Conservation (phyloP, 495 filamentous ascomycete species). For the Talaromyces wortmannii region DNA sequence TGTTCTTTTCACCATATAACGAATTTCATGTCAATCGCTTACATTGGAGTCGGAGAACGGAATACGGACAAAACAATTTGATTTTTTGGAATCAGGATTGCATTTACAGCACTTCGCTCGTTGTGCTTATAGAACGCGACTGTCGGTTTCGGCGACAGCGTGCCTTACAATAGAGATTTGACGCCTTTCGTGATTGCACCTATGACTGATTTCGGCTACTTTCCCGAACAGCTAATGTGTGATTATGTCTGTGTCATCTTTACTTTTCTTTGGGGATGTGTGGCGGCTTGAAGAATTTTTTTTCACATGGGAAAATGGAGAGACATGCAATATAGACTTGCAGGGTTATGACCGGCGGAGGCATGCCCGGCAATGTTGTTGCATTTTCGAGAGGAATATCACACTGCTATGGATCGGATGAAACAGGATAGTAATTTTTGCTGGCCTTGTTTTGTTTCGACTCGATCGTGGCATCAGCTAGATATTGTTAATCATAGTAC, state of each 20-base stretch:
- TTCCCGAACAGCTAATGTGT: neutral
- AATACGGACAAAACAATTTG: conserved; percentile 22
- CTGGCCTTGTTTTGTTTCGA: neutral
- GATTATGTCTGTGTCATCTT: neutral
- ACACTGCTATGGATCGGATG: too few relatives aligned
- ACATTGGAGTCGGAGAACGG: conserved; percentile 28
- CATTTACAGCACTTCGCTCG: conserved; percentile 30
- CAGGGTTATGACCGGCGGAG: neutral
- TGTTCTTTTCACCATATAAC: conserved; percentile 4
- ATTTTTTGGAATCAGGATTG: conserved; percentile 10
- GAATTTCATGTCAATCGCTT: conserved; percentile 41
- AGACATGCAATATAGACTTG: neutral
- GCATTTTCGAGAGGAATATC: neutral
- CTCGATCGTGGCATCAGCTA: neutral
- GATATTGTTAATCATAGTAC: neutral
- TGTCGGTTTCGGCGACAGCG: neutral
- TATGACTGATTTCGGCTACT: neutral
- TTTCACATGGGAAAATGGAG: neutral
- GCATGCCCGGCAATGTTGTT: neutral
- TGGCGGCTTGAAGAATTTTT: neutral
- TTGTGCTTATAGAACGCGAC: conserved; percentile 28
- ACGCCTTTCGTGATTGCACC: neutral
- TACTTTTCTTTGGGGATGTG: neutral
- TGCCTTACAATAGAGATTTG: neutral
- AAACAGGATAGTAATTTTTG: too few relatives aligned